phyloP scores from a whole-genome alignment of 495 filamentous ascomycete genomes.

The Aspergillus carlsbadensis region DNA sequence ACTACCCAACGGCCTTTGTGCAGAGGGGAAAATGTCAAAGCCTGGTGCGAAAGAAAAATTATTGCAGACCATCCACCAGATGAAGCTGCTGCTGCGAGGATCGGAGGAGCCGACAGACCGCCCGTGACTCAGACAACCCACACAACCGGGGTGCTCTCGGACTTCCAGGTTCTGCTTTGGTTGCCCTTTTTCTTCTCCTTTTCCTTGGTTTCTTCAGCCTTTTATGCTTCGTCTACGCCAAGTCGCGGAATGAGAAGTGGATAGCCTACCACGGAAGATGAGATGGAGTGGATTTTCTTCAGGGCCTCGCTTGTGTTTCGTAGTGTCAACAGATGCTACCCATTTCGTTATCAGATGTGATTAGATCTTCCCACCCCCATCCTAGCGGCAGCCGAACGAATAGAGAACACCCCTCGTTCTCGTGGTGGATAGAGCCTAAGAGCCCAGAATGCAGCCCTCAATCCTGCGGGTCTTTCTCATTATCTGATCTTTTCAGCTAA shows the following conservation, averaged over 20 bases:
- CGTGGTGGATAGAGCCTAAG: conserved; percentile 16
- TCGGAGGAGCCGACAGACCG: conserved; percentile 22
- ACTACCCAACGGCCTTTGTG: conserved; percentile 11
- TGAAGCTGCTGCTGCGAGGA: conserved; percentile 17
- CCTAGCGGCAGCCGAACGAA: conserved; percentile 11
- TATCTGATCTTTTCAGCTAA: conserved; percentile 26
- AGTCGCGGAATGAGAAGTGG: conserved; percentile 17
- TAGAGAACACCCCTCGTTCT: conserved; percentile 8
- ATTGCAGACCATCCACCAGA: background rate
- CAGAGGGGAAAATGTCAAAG: conserved; percentile 5
- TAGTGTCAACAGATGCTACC: conserved; percentile 1
- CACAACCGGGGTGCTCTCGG: background rate
- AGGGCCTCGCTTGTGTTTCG: conserved; percentile 1
- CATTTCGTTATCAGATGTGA: conserved; percentile 24
- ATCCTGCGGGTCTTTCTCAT: conserved; percentile 14
- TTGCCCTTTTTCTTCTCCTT: background rate
- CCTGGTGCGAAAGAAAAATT: background rate
- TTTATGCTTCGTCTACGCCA: background rate
- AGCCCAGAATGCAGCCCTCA: conserved; percentile 16
- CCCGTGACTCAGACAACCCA: conserved; percentile 13
- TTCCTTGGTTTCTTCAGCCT: background rate
- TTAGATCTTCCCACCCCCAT: conserved; percentile 12
- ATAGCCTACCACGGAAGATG: conserved; percentile 2
- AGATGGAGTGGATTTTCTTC: background rate
- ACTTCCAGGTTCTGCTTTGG: background rate